phyloP scores from a whole-genome alignment of 2,329 filamentous ascomycete species.

The Phialophora expanda region DNA sequence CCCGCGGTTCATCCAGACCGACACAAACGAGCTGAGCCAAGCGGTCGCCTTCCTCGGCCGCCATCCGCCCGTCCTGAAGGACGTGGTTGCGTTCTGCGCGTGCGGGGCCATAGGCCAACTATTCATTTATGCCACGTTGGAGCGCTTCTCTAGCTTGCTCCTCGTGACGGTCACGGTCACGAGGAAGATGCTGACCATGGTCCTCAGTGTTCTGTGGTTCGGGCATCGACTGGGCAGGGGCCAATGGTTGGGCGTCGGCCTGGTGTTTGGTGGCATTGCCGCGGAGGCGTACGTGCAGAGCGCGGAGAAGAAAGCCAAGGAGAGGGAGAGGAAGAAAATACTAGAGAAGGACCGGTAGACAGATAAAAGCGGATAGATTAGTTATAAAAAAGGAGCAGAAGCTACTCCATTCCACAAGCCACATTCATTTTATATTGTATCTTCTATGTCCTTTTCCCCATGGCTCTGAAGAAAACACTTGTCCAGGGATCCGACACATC shows the following conservation, averaged over 20 bases:
- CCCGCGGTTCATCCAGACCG: slow-evolving; percentile 64
- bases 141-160: slow-evolving; percentile 87
- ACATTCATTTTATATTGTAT: too few species aligned
- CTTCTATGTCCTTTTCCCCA: too few species aligned
- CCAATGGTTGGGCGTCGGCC: slow-evolving; percentile 89
- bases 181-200: slow-evolving; percentile 99
- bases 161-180: slow-evolving; percentile 97
- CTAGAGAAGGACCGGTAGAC: not conserved
- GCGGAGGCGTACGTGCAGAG: slow-evolving; percentile 83
- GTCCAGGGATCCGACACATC: too few species aligned
- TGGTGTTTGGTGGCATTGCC: slow-evolving; percentile 95
- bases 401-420: not conserved
- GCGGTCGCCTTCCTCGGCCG: slow-evolving; percentile 79
- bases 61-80: slow-evolving; percentile 81
- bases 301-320: slow-evolving; percentile 82
- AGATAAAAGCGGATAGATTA: not conserved
- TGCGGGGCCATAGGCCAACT: slow-evolving; percentile 94
- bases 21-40: slow-evolving; percentile 76
- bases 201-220: slow-evolving; percentile 91
- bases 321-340: slow-evolving; percentile 62
- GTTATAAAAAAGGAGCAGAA: too few species aligned
- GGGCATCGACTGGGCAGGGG: slow-evolving; percentile 84
- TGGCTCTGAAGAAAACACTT: too few species aligned
- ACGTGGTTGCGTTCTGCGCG: slow-evolving; percentile 85
- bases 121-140: slow-evolving; percentile 96